Evolutionary conservation across 805 yeast genomes (phyloP).

Genomic region (Pichia heedii): DNA sequence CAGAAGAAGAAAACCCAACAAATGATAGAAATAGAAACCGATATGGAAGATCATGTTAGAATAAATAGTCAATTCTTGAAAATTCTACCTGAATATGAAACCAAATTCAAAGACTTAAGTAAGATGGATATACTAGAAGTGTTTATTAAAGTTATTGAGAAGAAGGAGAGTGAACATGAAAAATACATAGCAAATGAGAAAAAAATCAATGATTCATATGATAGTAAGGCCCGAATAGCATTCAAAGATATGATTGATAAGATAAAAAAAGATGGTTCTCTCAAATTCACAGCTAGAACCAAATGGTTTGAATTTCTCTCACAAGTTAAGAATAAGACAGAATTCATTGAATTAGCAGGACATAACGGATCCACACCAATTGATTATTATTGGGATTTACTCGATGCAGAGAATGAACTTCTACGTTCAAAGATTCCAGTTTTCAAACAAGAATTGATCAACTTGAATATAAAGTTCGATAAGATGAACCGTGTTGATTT

Average conservation of each 20-base stretch:
- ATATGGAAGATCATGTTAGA: neutral
- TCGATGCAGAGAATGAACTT: conserved; percentile 51
- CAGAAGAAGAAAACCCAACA: conserved; percentile 1
- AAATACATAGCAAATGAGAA: conserved; percentile 22
- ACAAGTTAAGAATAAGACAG: conserved; percentile 41
- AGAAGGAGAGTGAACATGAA: conserved; percentile 26
- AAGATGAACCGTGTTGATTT: conserved; percentile 9
- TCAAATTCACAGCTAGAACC: conserved; percentile 37
- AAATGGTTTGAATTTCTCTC: conserved; percentile 52
- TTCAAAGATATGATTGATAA: conserved; percentile 41
- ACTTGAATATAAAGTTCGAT: conserved; percentile 4
- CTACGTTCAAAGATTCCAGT: conserved; percentile 53
- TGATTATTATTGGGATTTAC: conserved; percentile 67
- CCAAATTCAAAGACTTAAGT: conserved; percentile 25
- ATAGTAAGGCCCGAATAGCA: conserved; percentile 56
- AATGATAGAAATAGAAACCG: neutral
- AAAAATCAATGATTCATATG: conserved; percentile 40
- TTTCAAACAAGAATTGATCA: conserved; percentile 40
- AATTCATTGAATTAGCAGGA: conserved; percentile 58
- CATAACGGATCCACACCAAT: conserved; percentile 69
- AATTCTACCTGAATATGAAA: neutral
- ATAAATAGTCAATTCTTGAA: neutral
- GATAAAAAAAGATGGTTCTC: conserved; percentile 21
- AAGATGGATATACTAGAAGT: conserved; percentile 52
- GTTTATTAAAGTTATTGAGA: conserved; percentile 31